Evolutionary conservation across 2,329 filamentous ascomycete genomes (phyloP).

Genomic region (Monascus ruber): DNA sequence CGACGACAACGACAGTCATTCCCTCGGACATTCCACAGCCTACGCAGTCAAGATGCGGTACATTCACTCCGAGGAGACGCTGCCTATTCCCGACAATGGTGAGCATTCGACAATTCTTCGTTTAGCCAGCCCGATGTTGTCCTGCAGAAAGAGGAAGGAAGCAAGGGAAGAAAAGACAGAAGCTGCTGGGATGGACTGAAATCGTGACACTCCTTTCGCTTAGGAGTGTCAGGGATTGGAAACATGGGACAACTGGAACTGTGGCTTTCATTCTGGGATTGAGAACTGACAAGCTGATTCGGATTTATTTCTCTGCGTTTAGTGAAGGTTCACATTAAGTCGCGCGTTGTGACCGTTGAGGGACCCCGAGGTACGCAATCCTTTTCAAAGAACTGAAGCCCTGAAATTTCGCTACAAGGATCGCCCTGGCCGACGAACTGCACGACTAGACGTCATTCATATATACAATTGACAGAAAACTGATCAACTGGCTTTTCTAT

Average conservation of each 20-base stretch:
- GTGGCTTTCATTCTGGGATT: not conserved
- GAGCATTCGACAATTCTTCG: constrained; percentile 40
- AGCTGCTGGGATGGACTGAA: not conserved
- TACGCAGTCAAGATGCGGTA: constrained; percentile 83
- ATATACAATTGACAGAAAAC: no score
- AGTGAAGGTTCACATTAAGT: constrained; percentile 99
- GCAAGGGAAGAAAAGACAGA: not conserved
- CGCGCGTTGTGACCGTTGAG: constrained; percentile 90
- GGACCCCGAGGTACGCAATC: constrained; percentile 68
- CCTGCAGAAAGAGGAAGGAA: not conserved
- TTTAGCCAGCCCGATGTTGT: not conserved
- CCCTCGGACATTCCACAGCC: constrained; percentile 30
- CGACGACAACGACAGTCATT: constrained; percentile 29
- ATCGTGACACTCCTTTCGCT: not conserved
- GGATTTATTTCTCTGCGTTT: constrained; percentile 22
- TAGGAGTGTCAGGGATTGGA: not conserved
- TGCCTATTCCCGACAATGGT: constrained; percentile 95
- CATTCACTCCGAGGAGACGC: constrained; percentile 95
- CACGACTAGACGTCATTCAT: no score
- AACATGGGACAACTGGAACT: not conserved
- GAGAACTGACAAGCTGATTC: constrained; percentile 14
- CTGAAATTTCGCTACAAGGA: constrained; percentile 1
- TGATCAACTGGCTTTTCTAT: constrained; percentile 1
- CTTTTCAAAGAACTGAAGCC: not conserved
- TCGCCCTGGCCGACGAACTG: no score